Evolutionary conservation across 2,329 filamentous ascomycete species (phyloP).

Genomic region (Exophiala sp.): DNA sequence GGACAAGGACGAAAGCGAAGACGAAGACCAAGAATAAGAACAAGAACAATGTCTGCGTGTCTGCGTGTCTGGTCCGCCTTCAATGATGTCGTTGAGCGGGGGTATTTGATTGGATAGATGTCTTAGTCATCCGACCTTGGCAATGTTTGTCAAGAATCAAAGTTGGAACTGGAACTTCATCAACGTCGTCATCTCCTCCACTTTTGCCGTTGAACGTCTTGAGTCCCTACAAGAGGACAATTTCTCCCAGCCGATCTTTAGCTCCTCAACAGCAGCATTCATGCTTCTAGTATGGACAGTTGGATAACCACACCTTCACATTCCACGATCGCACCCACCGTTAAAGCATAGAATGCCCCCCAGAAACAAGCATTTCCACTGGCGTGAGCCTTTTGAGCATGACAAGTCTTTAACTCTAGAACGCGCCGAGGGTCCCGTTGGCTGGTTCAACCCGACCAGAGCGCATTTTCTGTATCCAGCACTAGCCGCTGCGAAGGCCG

Average conservation of each 20-base stretch:
- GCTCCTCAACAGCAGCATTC: neutral
- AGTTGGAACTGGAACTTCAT: neutral
- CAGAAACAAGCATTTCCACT: conserved; percentile 18
- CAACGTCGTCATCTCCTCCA: neutral
- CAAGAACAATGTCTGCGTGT: too few relatives aligned
- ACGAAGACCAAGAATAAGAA: too few relatives aligned
- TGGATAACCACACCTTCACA: conserved; percentile 11
- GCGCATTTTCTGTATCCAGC: conserved; percentile 32
- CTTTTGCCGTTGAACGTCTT: too few relatives aligned
- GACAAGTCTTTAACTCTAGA: conserved; percentile 11
- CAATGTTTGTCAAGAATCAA: neutral
- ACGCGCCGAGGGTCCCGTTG: conserved; percentile 37
- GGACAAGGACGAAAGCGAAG: too few relatives aligned
- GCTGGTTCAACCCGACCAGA: conserved; percentile 48
- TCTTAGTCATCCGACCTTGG: neutral
- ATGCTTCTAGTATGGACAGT: conserved; percentile 9
- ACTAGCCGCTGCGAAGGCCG: conserved; percentile 7
- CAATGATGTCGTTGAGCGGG: too few relatives aligned
- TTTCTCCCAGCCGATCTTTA: too few relatives aligned
- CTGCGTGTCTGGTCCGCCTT: too few relatives aligned
- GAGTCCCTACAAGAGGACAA: too few relatives aligned
- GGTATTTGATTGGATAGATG: too few relatives aligned
- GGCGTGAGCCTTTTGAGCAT: conserved; percentile 19
- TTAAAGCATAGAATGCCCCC: conserved; percentile 16
- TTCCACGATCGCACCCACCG: neutral